These are phyloP conservation scores for Candida quercuum DNA, from an alignment of 805 yeast species.

Conservation along the genomic window DNA sequence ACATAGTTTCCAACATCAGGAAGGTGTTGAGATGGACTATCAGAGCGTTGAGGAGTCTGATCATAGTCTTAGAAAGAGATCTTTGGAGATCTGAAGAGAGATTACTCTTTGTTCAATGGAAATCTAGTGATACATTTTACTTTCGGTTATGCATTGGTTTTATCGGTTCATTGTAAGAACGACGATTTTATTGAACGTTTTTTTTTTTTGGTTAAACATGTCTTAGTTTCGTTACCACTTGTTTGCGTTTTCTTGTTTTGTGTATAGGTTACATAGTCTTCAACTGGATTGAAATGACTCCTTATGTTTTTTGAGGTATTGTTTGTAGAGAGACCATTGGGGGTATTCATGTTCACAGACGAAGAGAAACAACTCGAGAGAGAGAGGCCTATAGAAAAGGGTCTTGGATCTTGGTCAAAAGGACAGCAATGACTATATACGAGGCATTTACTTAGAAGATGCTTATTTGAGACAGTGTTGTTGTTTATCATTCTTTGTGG, in stretches of 20 bases:
- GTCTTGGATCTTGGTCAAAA: too few species aligned
- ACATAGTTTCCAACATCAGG: neutral
- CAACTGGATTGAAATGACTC: constrained; percentile 3
- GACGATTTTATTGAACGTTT: too few species aligned
- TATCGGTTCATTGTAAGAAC: neutral
- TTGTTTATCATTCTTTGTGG: too few species aligned
- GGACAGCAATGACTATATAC: too few species aligned
- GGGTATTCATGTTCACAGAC: too few species aligned
- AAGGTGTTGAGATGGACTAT: neutral
- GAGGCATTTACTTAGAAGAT: too few species aligned
- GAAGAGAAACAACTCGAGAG: too few species aligned
- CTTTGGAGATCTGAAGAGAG: constrained; percentile 3
- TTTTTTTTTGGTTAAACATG: constrained; percentile 1
- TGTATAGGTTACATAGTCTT: constrained; percentile 1
- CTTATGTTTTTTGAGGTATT: neutral
- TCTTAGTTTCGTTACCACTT: constrained; percentile 1
- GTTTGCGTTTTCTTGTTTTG: neutral
- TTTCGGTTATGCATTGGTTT: neutral
- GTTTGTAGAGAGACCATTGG: too few species aligned
- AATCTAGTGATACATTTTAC: too few species aligned
- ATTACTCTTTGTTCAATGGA: too few species aligned
- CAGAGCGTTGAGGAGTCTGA: neutral
- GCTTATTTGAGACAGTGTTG: too few species aligned
- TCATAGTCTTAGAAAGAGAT: neutral
- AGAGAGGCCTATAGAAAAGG: too few species aligned